Percentiles rank a stretch among this genome's conserved stretches.
phyloP scores from a whole-genome alignment of 2,329 filamentous ascomycete species.

The Calonectria fujianensis region DNA sequence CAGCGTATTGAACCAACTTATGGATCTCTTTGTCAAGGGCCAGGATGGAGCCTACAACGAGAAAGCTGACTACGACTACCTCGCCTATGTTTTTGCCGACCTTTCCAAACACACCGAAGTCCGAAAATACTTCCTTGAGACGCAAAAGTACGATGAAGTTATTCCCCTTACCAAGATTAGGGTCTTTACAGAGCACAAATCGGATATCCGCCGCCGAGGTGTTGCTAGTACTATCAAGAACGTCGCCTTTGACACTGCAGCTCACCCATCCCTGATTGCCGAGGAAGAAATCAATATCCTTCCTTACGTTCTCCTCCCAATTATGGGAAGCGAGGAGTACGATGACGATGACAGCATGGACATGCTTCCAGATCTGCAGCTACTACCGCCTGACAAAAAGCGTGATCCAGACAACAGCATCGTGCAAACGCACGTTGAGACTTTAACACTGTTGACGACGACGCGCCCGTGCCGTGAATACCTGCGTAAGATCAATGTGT shows the following conservation, averaged over 20 bases:
- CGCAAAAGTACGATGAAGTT: conserved; percentile 85
- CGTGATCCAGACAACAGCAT: conserved; percentile 86
- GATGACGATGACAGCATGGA: conserved; percentile 88
- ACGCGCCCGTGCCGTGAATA: conserved; percentile 84
- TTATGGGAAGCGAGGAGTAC: conserved; percentile 92
- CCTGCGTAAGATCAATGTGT: conserved; percentile 86
- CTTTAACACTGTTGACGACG: conserved; percentile 87
- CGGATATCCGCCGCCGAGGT: conserved; percentile 89
- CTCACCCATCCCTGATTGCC: conserved; percentile 82
- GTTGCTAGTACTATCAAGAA: conserved; percentile 98
- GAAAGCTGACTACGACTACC: conserved; percentile 90
- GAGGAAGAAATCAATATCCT: conserved; percentile 86
- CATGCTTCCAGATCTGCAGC: conserved; percentile 93
- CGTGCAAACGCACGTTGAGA: conserved; percentile 91
- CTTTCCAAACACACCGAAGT: conserved; percentile 87
- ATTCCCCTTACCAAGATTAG: conserved; percentile 94
- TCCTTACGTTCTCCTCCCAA: conserved; percentile 90
- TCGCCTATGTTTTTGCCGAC: conserved; percentile 95
- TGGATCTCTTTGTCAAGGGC: conserved; percentile 97
- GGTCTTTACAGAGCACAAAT: conserved; percentile 94
- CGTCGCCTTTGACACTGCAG: conserved; percentile 85
- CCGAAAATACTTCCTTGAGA: conserved; percentile 82
- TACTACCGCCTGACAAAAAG: conserved; percentile 91
- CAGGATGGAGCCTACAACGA: conserved; percentile 89
- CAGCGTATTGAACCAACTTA: conserved; percentile 88